Conservation (phyloP, 495 filamentous ascomycete genomes). For the Mytilinidion resinicola region DNA sequence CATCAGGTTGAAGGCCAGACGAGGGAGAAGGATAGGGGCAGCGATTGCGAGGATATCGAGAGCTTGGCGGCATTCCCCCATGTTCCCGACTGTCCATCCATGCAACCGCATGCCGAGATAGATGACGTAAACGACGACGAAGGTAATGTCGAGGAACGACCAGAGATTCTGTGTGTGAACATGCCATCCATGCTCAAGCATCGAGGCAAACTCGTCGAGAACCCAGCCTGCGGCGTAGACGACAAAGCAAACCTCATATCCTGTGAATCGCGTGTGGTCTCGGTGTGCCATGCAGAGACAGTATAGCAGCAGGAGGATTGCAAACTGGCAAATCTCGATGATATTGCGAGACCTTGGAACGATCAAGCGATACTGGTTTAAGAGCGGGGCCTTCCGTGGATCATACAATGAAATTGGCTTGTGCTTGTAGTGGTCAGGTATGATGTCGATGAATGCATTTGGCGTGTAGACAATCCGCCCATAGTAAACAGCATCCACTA, state of each 20-base stretch:
- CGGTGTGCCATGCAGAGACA: conserved; percentile 57
- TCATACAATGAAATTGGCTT: conserved; percentile 65
- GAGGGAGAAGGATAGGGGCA: conserved; percentile 63
- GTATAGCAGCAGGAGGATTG: conserved; percentile 55
- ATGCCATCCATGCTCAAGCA: conserved; percentile 66
- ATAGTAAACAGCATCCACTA: conserved; percentile 63
- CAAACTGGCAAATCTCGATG: conserved; percentile 62
- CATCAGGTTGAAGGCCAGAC: conserved; percentile 66
- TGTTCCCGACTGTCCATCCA: conserved; percentile 41
- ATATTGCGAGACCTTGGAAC: conserved; percentile 63
- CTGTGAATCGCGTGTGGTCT: conserved; percentile 43
- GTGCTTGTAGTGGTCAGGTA: conserved; percentile 69
- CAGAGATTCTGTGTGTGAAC: conserved; percentile 74
- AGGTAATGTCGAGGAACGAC: conserved; percentile 70
- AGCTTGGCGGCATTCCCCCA: conserved; percentile 47
- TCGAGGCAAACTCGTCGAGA: conserved; percentile 64
- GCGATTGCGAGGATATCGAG: conserved; percentile 63
- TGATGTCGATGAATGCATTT: conserved; percentile 59
- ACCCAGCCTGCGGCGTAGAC: conserved; percentile 66
- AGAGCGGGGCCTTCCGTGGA: conserved; percentile 54
- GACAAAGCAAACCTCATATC: conserved; percentile 53
- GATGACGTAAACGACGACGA: conserved; percentile 52
- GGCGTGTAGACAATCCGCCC: conserved; percentile 66
- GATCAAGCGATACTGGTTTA: conserved; percentile 70
- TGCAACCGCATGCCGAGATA: conserved; percentile 58